A percentile compares a stretch with the other conserved stretches of the same genome.
These are phyloP conservation scores for Solanum hybrid DNA, from an alignment of 305 asterid genomes.

Conservation along the genomic window DNA sequence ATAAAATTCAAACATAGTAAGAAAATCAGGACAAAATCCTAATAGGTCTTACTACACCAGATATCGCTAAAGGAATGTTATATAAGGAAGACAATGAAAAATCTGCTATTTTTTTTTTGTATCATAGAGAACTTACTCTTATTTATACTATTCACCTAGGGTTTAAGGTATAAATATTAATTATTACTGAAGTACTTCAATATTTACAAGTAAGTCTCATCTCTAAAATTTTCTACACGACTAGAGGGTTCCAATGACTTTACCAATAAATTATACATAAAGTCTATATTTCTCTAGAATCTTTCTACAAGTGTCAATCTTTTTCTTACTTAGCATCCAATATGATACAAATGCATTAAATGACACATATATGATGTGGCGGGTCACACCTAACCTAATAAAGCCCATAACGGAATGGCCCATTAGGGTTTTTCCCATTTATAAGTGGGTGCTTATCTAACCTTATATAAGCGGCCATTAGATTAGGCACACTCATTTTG, in stretches of 20 bases:
- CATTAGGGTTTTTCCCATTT: neutral
- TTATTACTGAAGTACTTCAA: neutral
- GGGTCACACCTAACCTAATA: neutral
- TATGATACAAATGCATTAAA: accelerated
- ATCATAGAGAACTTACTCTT: neutral
- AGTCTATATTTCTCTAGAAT: neutral
- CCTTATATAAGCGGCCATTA: neutral
- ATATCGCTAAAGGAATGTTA: neutral
- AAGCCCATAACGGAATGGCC: neutral
- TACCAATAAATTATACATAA: neutral
- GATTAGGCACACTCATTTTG: neutral
- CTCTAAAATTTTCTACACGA: neutral
- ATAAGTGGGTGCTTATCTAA: neutral
- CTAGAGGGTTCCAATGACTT: neutral
- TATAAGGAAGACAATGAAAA: neutral
- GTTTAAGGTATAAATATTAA: neutral
- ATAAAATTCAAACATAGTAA: neutral
- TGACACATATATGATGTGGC: neutral
- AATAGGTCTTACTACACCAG: neutral
- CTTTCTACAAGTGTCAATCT: neutral
- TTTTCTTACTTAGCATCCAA: neutral
- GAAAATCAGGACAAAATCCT: neutral
- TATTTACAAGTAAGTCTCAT: neutral
- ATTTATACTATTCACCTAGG: neutral
- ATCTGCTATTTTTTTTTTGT: neutral